Evolutionary conservation across 2,329 filamentous ascomycete species (phyloP), one percentile per base, ranked within the genome.

Genomic region (Penicillium sp.): DNA sequence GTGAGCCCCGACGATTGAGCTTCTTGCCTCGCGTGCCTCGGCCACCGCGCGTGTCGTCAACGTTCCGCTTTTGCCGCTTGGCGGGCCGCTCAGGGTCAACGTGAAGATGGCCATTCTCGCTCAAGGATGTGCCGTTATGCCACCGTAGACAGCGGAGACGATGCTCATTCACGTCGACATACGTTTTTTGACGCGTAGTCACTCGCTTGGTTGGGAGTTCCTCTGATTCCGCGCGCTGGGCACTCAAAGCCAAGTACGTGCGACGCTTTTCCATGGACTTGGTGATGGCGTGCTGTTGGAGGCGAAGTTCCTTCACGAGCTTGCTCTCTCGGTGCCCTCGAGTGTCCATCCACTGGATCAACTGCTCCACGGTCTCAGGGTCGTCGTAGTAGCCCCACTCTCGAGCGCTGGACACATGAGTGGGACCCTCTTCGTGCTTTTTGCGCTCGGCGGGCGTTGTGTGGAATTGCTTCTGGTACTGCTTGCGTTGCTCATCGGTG

Each of bases 351-450:
- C 93, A 98, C 45, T 80, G 79, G 52, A 97, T 82, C 13, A 98
- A 78, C 45, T 79, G 80, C 52, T 93, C 87, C 4, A 98, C 71
- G 34, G 87, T 79, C 42, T 85, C 82, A 0, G 88, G 82, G 9
- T 93, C 86, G 34, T 91, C 87, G 59, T 89, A 90, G 70, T 88
- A 98, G 9, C 87, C 93, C 90, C 93, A 98, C 67, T 97, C 86
- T 9, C 74, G 73, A 2, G 91, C 88, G 44, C 79, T 84, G 50
- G 80, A 82, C 3, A 97, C 81, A 58, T 84, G 86, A 0, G 89
- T 94, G 0, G 78, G 68, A 5, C 90, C 90, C 72, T 98, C 93
- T 66, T 98, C 93, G 49, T 78, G 75, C 59, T 82, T 80, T 72
- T 95, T 95, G 50, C 93, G 85, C 67, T 96, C 86, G 0, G 84